Conservation (phyloP, 176 grass and related monocot species). For the Triticum aestivum region DNA sequence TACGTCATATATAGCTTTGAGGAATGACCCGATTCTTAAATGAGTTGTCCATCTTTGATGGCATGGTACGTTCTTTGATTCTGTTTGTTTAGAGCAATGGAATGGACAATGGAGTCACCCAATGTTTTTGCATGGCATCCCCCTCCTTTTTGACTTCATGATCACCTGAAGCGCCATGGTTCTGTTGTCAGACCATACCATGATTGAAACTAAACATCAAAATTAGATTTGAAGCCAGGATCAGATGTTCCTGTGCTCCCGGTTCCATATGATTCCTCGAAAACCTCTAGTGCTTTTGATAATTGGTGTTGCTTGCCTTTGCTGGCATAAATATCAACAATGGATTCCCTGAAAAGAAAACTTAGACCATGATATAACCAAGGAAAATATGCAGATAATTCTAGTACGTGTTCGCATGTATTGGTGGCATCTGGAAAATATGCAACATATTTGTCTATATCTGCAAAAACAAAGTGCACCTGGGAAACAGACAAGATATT, state of each 20-base stretch:
- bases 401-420: background rate
- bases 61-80: background rate
- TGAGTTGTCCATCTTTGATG: conserved; percentile 1
- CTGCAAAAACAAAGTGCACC: background rate
- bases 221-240: background rate
- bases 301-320: background rate
- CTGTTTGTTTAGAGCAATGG: background rate
- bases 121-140: background rate
- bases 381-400: conserved; percentile 1
- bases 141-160: background rate
- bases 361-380: background rate
- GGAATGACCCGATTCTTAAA: background rate
- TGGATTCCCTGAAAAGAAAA: conserved; percentile 10
- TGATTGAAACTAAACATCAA: background rate
- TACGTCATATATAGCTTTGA: background rate
- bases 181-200: background rate
- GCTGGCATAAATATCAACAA: background rate
- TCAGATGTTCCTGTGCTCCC: background rate
- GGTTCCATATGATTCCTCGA: background rate
- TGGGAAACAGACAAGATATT: background rate
- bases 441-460: background rate
- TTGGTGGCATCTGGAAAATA: background rate
- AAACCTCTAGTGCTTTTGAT: background rate
- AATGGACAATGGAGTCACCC: background rate
- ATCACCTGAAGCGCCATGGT: background rate